These are phyloP conservation scores for Annulohypoxylon maeteangense DNA, from an alignment of 495 filamentous ascomycete species.

Conservation along the genomic window DNA sequence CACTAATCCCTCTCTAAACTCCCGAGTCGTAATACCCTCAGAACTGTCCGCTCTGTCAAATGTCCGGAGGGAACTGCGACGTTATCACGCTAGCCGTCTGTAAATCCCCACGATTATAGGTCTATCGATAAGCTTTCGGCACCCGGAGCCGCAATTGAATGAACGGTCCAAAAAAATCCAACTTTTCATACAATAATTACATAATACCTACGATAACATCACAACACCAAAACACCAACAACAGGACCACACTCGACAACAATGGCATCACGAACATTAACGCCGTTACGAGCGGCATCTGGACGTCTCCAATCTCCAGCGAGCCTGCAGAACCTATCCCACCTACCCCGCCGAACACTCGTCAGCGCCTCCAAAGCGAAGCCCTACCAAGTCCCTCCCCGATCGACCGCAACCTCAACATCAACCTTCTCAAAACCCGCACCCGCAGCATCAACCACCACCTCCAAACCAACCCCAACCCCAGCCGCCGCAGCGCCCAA, in stretches of 20 bases:
- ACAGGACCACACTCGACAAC: neutral
- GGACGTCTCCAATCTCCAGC: neutral
- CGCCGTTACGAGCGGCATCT: conserved; percentile 16
- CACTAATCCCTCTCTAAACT: conserved; percentile 25
- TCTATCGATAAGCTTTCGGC: conserved; percentile 29
- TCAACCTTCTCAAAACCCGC: neutral
- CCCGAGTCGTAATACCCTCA: neutral
- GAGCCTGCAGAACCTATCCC: neutral
- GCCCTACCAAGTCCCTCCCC: conserved; percentile 2
- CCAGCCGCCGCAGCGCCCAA: neutral
- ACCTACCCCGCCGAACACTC: conserved; percentile 25
- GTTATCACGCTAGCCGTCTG: neutral
- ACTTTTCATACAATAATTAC: conserved; percentile 1
- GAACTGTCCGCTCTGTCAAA: neutral
- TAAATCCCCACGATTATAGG: neutral
- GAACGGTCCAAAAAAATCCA: conserved; percentile 9
- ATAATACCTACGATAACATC: neutral
- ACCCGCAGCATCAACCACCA: neutral
- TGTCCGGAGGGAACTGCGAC: neutral
- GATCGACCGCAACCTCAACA: neutral
- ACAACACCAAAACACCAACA: neutral
- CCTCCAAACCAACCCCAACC: neutral
- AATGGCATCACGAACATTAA: conserved; percentile 38
- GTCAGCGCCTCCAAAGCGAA: conserved; percentile 32
- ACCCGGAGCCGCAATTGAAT: conserved; percentile 4